Conservation (phyloP, 1,284 basidiomycete species). For the Spongispora temasekensis region DNA sequence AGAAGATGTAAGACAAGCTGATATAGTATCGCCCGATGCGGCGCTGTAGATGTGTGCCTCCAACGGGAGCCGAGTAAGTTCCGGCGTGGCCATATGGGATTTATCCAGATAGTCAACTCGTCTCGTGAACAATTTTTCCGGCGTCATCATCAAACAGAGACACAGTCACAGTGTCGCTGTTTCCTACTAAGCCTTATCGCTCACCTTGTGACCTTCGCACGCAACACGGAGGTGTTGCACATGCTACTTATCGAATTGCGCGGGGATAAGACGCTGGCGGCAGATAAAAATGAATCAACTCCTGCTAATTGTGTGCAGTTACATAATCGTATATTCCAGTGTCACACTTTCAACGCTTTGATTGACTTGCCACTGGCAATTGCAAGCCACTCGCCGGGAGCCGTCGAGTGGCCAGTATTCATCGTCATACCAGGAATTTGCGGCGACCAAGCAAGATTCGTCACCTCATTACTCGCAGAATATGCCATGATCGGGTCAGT, state of each 20-base stretch:
- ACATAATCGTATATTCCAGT: too few relatives aligned
- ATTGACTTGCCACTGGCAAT: constrained; percentile 83
- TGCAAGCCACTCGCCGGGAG: constrained; percentile 88
- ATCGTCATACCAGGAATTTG: constrained; percentile 72
- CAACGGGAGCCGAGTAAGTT: not conserved
- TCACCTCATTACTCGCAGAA: constrained; percentile 77
- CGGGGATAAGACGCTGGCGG: not conserved
- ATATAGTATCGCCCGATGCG: not conserved
- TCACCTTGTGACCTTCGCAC: not conserved
- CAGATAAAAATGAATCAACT: too few relatives aligned
- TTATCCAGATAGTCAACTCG: not conserved
- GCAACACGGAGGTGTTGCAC: not conserved
- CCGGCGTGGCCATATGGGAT: constrained; percentile 6
- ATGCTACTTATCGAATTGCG: not conserved
- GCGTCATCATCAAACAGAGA: too few relatives aligned
- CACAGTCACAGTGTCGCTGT: not conserved
- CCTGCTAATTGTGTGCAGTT: too few relatives aligned
- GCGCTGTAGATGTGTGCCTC: not conserved
- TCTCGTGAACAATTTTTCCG: too few relatives aligned
- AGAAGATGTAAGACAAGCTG: not conserved
- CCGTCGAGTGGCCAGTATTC: constrained; percentile 69
- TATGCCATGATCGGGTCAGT: constrained; percentile 83
- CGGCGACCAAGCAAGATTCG: constrained; percentile 87
- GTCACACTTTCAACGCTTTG: constrained; percentile 77
- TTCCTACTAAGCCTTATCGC: constrained; percentile 5